Base-by-base conservation (phyloP, 2,329 filamentous ascomycete genomes). In the Cercospora canescens region DNA sequence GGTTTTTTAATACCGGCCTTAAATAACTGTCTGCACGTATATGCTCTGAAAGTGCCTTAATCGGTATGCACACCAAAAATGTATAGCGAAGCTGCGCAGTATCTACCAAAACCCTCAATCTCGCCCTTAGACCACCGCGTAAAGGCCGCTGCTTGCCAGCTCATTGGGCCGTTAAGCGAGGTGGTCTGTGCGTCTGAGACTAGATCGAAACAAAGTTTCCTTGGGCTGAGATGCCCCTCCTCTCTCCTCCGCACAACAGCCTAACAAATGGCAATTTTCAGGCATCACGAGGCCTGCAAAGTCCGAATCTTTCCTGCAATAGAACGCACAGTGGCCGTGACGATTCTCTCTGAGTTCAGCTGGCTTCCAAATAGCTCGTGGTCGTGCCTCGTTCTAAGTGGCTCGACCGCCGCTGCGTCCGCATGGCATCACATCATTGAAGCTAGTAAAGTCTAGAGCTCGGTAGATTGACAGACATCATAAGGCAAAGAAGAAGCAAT, bases 361-460 rank as follows among this genome's bases (percentile, higher is more conserved):
- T 60, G n/a, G 26, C 39, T 61, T 61, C 59, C 59, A 61, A 61
- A 61, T 61, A 52, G 18, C 5, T n/a, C 12, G 28, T 6, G 18
- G 28, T 24, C 9, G 8, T 35, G 2, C 30, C 28, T 61, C 8
- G 16, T 50, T 30, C 59, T 61, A 41, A 61, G 39, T 61, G 59
- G 59, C 21, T 18, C 45, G 32, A 30, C n/a, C 45, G 24, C 32
- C 32, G 35, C 6, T 28, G 28, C 30, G 41, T 61, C 59, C 41
- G 59, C 41, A 52, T 30, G 24, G 59, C n/a, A 61, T 61, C 41
- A 52, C 59, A 61, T 52, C 59, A 61, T 61, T n/a, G 41, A 35
- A 52, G 59, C 59, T 61, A 61, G 41, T 30, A 30, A 60, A 34
- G 59, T 61, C 59, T 61, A 61, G 59, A 61, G 41, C 59, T 61